Evolutionary conservation across 2,329 filamentous ascomycete species (phyloP).

Genomic region (Clonostachys rosea): DNA sequence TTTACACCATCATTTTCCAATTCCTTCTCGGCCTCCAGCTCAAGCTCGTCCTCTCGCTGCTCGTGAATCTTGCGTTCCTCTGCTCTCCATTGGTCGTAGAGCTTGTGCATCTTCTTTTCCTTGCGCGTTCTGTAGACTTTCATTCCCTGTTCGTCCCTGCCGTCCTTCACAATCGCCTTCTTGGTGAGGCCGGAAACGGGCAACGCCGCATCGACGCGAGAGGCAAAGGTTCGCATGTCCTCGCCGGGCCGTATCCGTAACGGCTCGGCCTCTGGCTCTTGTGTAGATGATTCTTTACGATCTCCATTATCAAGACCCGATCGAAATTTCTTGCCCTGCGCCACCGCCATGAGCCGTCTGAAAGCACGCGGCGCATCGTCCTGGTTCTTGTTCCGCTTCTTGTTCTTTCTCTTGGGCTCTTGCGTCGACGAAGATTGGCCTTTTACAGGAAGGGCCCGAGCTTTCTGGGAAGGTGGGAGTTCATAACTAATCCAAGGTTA

Average conservation of each 20-base stretch:
- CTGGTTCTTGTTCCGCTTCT: slow-evolving; percentile 38
- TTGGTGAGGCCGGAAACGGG: slow-evolving; percentile 68
- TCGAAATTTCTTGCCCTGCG: slow-evolving; percentile 52
- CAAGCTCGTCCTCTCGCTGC: slow-evolving; percentile 60
- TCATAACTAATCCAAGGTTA: slow-evolving; percentile 34
- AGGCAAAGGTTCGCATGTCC: slow-evolving; percentile 73
- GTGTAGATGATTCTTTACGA: slow-evolving; percentile 8
- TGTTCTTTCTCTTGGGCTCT: slow-evolving; percentile 27
- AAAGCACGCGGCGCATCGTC: slow-evolving; percentile 91
- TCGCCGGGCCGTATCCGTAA: slow-evolving; percentile 77
- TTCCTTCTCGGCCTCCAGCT: slow-evolving; percentile 59
- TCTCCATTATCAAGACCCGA: slow-evolving; percentile 69
- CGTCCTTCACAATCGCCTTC: slow-evolving; percentile 50
- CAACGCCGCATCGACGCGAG: slow-evolving; percentile 79
- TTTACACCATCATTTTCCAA: slow-evolving; percentile 52
- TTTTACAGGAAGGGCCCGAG: slow-evolving; percentile 43
- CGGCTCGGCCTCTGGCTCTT: slow-evolving; percentile 31
- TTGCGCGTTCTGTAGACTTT: slow-evolving; percentile 74
- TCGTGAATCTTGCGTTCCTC: slow-evolving; percentile 61
- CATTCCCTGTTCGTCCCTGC: slow-evolving; percentile 59
- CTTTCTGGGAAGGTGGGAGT: slow-evolving; percentile 41
- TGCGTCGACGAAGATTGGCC: slow-evolving; percentile 11
- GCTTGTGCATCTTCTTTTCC: slow-evolving; percentile 76
- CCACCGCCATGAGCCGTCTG: slow-evolving; percentile 74
- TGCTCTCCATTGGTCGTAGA: slow-evolving; percentile 73